These are phyloP conservation scores for Medicago ruthenica DNA, from an alignment of 306 rosid genomes.

Conservation along the genomic window DNA sequence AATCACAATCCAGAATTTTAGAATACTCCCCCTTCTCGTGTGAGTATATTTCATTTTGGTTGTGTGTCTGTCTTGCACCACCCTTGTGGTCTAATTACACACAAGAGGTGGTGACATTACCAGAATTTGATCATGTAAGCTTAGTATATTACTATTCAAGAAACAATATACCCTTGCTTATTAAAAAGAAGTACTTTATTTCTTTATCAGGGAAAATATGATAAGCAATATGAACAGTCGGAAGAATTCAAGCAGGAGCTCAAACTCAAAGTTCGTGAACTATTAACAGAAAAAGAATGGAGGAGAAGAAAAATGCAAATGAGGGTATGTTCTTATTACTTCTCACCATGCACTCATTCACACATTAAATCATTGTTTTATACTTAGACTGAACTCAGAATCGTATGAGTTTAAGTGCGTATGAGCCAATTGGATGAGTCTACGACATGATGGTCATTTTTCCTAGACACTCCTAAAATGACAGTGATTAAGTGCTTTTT, in stretches of 20 bases:
- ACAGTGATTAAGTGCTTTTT: neutral
- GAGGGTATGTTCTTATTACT: slow-evolving; percentile 71
- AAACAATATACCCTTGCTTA: slow-evolving; percentile 29
- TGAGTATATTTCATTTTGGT: slow-evolving; percentile 13
- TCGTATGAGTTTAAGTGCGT: neutral
- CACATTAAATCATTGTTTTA: neutral
- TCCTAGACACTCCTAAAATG: neutral
- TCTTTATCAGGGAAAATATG: slow-evolving; percentile 83
- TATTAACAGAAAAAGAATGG: slow-evolving; percentile 98
- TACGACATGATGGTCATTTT: neutral
- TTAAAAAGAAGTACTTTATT: slow-evolving; percentile 28
- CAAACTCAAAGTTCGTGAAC: slow-evolving; percentile 87
- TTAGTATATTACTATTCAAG: slow-evolving; percentile 3
- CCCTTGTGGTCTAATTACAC: slow-evolving; percentile 34
- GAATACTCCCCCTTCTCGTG: slow-evolving; percentile 8
- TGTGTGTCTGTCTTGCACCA: slow-evolving; percentile 11
- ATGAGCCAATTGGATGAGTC: neutral
- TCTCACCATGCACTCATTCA: neutral
- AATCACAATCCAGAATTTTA: slow-evolving; percentile 32
- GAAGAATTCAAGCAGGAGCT: slow-evolving; percentile 91
- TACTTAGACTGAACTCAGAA: neutral
- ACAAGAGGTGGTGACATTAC: slow-evolving; percentile 22
- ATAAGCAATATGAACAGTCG: slow-evolving; percentile 76
- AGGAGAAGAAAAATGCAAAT: slow-evolving; percentile 97
- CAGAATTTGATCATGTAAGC: slow-evolving; percentile 17